These are phyloP conservation scores for Taiwanofungus camphoratus DNA, from an alignment of 1,284 basidiomycete species.

Conservation along the genomic window DNA sequence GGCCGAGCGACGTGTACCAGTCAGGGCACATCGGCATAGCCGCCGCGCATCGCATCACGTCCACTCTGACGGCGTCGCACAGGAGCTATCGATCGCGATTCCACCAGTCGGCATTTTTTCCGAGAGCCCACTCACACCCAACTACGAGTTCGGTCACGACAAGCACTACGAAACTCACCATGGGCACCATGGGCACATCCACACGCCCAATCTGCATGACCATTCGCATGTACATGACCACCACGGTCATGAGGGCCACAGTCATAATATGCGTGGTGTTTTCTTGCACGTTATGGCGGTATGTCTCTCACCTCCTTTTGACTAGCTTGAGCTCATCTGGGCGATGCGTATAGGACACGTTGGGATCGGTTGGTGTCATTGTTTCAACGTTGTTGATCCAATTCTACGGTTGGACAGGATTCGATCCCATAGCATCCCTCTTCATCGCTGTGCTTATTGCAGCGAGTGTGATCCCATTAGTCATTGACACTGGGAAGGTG, in stretches of 20 bases:
- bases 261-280: conserved; percentile 99
- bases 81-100: conserved; percentile 6
- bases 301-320: conserved; percentile 26
- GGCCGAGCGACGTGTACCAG: not conserved
- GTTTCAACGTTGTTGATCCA: conserved; percentile 95
- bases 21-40: no score
- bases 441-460: conserved; percentile 96
- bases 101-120: conserved; percentile 11
- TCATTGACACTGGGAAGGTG: conserved; percentile 88
- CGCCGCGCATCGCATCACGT: not conserved
- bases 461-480: conserved; percentile 91
- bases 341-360: conserved; percentile 56
- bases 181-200: conserved; percentile 41
- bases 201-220: conserved; percentile 48
- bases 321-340: not conserved
- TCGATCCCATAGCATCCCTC: conserved; percentile 96
- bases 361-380: conserved; percentile 97
- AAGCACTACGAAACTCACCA: conserved; percentile 54
- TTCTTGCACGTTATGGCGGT: conserved; percentile 92
- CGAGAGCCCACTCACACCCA: conserved; percentile 40
- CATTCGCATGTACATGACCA: conserved; percentile 46
- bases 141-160: conserved; percentile 56
- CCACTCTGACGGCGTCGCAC: not conserved
- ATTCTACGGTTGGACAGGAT: conserved; percentile 98
- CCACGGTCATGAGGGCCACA: conserved; percentile 74